phyloP scores from a whole-genome alignment of 441 rosid species.

The Eruca vesicaria region DNA sequence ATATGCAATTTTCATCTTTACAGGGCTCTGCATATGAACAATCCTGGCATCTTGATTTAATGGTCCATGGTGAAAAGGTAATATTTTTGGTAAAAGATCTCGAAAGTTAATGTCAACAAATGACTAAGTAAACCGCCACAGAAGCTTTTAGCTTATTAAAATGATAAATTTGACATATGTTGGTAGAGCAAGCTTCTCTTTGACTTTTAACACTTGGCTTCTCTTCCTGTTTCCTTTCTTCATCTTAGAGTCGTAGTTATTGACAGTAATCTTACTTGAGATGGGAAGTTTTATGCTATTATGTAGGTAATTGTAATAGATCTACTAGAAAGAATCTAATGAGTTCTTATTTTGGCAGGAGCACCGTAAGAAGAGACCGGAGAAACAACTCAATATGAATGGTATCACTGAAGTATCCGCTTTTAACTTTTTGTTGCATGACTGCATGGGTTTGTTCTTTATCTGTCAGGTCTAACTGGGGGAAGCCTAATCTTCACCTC shows the following conservation, averaged over 20 bases:
- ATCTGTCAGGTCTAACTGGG: slow-evolving; percentile 7
- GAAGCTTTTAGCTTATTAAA: neutral
- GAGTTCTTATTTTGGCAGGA: slow-evolving; percentile 45
- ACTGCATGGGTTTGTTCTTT: neutral
- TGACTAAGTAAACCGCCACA: neutral
- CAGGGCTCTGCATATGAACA: slow-evolving; percentile 76
- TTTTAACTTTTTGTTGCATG: slow-evolving; percentile 15
- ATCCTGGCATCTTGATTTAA: slow-evolving; percentile 69
- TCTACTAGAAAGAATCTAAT: slow-evolving; percentile 6
- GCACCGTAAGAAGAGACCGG: slow-evolving; percentile 61
- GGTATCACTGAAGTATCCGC: slow-evolving; percentile 56
- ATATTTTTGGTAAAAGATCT: slow-evolving; percentile 7
- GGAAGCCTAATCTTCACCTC: slow-evolving; percentile 1
- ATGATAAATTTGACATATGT: neutral
- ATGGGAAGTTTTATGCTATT: neutral
- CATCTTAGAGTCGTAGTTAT: neutral
- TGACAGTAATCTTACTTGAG: neutral
- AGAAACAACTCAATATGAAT: slow-evolving; percentile 71
- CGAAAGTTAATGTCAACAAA: slow-evolving; percentile 2
- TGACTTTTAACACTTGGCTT: slow-evolving; percentile 3
- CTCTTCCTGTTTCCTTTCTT: neutral
- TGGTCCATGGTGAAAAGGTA: slow-evolving; percentile 66
- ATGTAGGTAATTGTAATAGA: neutral
- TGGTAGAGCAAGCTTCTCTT: neutral
- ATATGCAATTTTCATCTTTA: slow-evolving; percentile 15